Evolutionary conservation across 2,329 filamentous ascomycete species (phyloP), one percentile per base, ranked within the genome.

Genomic region (Penicillium fuscoglaucum): DNA sequence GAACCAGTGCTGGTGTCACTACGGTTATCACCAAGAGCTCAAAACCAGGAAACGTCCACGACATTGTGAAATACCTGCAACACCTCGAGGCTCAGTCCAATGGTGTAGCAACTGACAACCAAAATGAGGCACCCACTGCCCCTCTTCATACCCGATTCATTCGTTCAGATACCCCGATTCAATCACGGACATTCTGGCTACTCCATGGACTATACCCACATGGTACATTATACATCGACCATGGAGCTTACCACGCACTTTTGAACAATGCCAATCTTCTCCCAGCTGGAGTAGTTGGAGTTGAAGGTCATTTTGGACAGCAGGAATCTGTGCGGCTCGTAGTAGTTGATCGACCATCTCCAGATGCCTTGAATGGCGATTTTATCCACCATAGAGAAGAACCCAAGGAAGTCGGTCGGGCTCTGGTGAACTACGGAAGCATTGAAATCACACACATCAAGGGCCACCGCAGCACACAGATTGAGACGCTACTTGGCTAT

Each of bases 161-260:
- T 13, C 91, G 93, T 0, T 91, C 91, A 10, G 80, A 84, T 0
- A 87, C 90, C 28, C 93, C 93, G 1, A 95, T 98, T 59, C 87
- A 91, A 57, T 95, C 97, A 73, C 89, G 93, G 61, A 92, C 95
- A 72, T 98, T 99, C 82, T 99, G 95, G 95, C 87, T 99, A 49
- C 83, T 98, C 0, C 91, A 99, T 76, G 95, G 93, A 10, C 86
- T 97, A 12, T 87, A 88, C 26, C 91, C 95, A 0, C 93, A 96
- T 69, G 95, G 95, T 15, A 96, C 89, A 2, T 73, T 99, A 28
- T 98, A 91, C 78, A 96, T 99, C 67, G 95, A 99, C 78, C 80
- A 85, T n/a, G 95, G 95, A 43, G 93, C 93, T 4, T 87, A 92
- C 76, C 81, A 83, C 35, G 95, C 93, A 0, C 83, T 98, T 3